These are phyloP conservation scores for Barnettozyma vustinii DNA, from an alignment of 805 yeast genomes.

Conservation along the genomic window DNA sequence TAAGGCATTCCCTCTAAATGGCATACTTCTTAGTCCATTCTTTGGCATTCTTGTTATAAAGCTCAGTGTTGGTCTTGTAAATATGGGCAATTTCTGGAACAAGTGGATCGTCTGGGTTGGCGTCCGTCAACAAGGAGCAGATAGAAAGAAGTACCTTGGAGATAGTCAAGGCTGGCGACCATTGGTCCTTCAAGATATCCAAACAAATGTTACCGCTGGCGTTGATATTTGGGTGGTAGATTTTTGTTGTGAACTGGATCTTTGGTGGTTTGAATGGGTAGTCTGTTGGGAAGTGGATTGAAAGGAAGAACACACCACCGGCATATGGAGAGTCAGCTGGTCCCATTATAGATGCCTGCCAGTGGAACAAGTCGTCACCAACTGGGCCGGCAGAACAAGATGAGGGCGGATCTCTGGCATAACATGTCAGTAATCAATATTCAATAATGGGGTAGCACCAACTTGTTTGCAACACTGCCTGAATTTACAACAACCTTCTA, in stretches of 20 bases:
- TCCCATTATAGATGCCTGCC: conserved; percentile 99
- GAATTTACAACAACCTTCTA: too few relatives aligned
- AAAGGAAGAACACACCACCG: conserved; percentile 92
- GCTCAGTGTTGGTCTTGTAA: conserved; percentile 88
- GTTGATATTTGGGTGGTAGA: conserved; percentile 94
- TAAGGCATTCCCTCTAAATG: conserved; percentile 33
- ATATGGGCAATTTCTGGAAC: conserved; percentile 98
- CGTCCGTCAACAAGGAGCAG: conserved; percentile 93
- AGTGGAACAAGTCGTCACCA: conserved; percentile 95
- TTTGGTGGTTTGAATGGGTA: conserved; percentile 98
- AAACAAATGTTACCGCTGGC: conserved; percentile 85
- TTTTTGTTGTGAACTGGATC: conserved; percentile 61
- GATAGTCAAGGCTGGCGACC: conserved; percentile 98
- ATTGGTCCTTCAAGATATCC: conserved; percentile 93
- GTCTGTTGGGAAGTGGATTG: conserved; percentile 97
- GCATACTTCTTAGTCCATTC: conserved; percentile 99
- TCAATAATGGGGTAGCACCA: neutral
- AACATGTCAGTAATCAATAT: neutral
- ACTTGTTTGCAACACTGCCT: neutral
- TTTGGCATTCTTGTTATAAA: conserved; percentile 93
- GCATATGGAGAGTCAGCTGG: conserved; percentile 90
- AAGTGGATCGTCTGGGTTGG: conserved; percentile 97
- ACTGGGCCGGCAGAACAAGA: conserved; percentile 99
- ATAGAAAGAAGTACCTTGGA: conserved; percentile 92
- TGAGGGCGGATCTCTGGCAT: conserved; percentile 88